These are phyloP conservation scores for Ceratocystis cacaofunesta DNA, from an alignment of 2,329 filamentous ascomycete genomes.

Conservation along the genomic window DNA sequence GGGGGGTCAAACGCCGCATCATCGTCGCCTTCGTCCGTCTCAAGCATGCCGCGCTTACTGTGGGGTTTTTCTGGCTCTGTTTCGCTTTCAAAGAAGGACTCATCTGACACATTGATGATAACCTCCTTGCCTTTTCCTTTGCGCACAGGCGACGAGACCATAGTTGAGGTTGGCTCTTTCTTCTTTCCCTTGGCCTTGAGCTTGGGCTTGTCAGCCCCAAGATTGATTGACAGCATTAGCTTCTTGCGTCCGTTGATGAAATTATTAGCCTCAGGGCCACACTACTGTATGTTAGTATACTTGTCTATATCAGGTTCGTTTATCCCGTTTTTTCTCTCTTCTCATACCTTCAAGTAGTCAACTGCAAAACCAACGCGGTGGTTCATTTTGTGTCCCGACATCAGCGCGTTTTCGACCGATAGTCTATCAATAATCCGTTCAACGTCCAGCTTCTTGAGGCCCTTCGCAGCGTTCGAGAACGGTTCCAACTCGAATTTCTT, in stretches of 20 bases:
- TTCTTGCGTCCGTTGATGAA: conserved; percentile 33
- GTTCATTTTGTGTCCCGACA: conserved; percentile 51
- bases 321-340: too few relatives aligned
- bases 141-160: conserved; percentile 39
- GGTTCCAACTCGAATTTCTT: conserved; percentile 19
- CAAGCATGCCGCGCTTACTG: neutral
- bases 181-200: conserved; percentile 27
- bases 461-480: conserved; percentile 53
- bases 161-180: conserved; percentile 28
- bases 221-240: conserved; percentile 32
- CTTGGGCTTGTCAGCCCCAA: conserved; percentile 22
- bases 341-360: conserved; percentile 51
- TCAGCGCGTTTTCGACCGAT: conserved; percentile 56
- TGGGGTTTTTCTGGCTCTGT: neutral
- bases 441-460: conserved; percentile 58
- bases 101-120: conserved; percentile 17
- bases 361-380: conserved; percentile 49
- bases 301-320: too few relatives aligned
- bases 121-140: conserved; percentile 19
- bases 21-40: conserved; percentile 25
- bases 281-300: conserved; percentile 19
- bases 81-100: conserved; percentile 12
- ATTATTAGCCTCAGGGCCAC: conserved; percentile 28
- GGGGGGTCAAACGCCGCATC: conserved; percentile 35
- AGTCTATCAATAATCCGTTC: conserved; percentile 74